A percentile compares a stretch with the other conserved stretches of the same genome.
Conservation (phyloP, 345 rosid species). For the Melaleuca alternifolia region DNA sequence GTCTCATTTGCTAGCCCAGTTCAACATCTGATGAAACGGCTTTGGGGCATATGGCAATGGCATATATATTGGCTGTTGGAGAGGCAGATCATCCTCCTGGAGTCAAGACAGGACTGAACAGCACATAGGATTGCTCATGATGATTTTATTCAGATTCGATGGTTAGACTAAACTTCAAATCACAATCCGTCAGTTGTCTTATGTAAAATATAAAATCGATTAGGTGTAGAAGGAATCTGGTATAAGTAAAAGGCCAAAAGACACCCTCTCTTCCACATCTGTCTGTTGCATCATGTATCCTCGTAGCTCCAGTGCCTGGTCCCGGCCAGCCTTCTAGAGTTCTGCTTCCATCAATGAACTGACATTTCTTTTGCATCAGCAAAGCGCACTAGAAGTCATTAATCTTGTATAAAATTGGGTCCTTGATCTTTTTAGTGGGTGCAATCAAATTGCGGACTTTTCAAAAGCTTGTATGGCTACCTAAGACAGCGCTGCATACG, state of each 20-base stretch:
- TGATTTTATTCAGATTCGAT: not conserved
- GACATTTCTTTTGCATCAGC: no score
- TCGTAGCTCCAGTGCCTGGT: not conserved
- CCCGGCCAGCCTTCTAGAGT: no score
- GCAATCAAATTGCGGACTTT: not conserved
- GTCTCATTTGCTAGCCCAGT: not conserved
- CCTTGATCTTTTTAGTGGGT: not conserved
- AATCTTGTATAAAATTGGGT: not conserved
- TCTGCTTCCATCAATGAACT: not conserved
- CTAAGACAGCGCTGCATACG: not conserved
- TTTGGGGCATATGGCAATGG: not conserved
- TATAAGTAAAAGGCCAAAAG: not conserved
- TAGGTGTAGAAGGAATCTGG: not conserved
- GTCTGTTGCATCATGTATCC: not conserved
- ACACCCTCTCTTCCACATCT: not conserved
- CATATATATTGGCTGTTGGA: not conserved
- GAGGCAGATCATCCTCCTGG: not conserved
- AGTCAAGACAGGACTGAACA: not conserved
- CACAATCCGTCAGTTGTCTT: not conserved
- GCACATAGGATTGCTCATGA: not conserved
- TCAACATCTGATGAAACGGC: not conserved
- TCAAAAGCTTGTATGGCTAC: not conserved
- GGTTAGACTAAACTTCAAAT: not conserved
- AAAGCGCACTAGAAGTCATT: not conserved
- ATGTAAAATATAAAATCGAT: not conserved